Evolutionary conservation across 192 early-diverging fungal species (phyloP).

Genomic region (Kappamyces sp.): DNA sequence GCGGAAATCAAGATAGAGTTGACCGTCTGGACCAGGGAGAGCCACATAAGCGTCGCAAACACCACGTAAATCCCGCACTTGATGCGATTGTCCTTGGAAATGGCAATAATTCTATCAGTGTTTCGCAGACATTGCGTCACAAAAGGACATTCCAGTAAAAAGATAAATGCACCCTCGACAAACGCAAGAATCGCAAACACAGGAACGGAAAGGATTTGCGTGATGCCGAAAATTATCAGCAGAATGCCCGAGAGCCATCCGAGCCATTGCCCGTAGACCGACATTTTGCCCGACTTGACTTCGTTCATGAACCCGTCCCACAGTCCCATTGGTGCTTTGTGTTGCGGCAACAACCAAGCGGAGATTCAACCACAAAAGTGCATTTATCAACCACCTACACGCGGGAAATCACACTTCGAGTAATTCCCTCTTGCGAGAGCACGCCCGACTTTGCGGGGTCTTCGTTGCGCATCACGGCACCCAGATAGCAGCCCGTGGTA

Average conservation of each 20-base stretch:
- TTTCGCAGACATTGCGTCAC: background rate
- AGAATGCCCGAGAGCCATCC: conserved; percentile 10
- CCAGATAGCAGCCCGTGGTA: conserved; percentile 23
- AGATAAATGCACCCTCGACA: conserved; percentile 11
- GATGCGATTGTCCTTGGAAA: conserved; percentile 7
- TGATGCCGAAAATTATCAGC: conserved; percentile 12
- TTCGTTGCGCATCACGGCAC: too few species aligned
- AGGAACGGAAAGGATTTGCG: background rate
- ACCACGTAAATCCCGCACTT: conserved; percentile 9
- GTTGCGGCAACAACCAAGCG: too few species aligned
- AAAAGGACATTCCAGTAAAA: conserved; percentile 11
- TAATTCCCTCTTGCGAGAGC: too few species aligned
- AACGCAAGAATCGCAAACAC: conserved; percentile 13
- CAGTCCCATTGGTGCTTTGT: background rate
- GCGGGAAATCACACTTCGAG: too few species aligned
- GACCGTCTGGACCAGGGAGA: conserved; percentile 26
- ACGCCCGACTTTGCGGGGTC: too few species aligned
- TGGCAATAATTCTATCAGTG: conserved; percentile 8
- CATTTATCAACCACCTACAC: too few species aligned
- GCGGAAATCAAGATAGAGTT: conserved; percentile 30
- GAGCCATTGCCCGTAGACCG: conserved; percentile 14
- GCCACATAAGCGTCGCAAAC: conserved; percentile 38
- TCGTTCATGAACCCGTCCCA: conserved; percentile 10
- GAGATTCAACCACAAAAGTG: too few species aligned
- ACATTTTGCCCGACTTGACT: conserved; percentile 12